Evolutionary conservation across 345 rosid genomes (phyloP).

Genomic region (Populus pruinosa): DNA sequence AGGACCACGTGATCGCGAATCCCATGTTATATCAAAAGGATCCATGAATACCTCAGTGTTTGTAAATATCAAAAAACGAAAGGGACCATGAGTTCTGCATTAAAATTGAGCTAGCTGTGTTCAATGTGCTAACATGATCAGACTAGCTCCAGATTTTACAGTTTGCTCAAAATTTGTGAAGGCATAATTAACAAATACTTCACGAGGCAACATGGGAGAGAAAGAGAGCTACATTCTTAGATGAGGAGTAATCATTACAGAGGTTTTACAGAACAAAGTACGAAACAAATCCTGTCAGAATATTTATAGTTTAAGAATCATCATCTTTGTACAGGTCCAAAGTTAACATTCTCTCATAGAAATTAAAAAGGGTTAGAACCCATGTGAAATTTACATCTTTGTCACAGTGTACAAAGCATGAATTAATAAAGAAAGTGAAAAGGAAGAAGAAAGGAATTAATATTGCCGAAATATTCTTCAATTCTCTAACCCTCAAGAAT

Average conservation of each 20-base stretch:
- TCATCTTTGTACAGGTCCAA: constrained; percentile 29
- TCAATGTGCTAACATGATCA: neutral
- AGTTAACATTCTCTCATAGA: constrained; percentile 15
- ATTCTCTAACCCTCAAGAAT: constrained; percentile 6
- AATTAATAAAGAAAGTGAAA: neutral
- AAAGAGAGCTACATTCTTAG: neutral
- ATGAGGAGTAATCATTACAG: neutral
- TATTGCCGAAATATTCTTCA: constrained; percentile 1
- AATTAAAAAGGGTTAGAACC: neutral
- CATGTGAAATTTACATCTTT: constrained; percentile 17
- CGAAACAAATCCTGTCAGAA: neutral
- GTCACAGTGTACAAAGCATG: constrained; percentile 23
- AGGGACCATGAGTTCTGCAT: neutral
- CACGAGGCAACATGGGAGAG: neutral
- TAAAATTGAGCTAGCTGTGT: neutral
- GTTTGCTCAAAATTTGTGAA: neutral
- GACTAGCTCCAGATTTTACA: neutral
- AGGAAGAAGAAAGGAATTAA: neutral
- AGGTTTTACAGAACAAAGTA: neutral
- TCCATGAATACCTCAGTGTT: too few species aligned
- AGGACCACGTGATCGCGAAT: too few species aligned
- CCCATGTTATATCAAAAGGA: too few species aligned
- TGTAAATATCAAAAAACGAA: too few species aligned
- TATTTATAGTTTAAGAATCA: too few species aligned
- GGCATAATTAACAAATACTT: neutral